These are phyloP conservation scores for Leucocoprinus leucothites DNA, from an alignment of 768 basidiomycete species.

Conservation along the genomic window DNA sequence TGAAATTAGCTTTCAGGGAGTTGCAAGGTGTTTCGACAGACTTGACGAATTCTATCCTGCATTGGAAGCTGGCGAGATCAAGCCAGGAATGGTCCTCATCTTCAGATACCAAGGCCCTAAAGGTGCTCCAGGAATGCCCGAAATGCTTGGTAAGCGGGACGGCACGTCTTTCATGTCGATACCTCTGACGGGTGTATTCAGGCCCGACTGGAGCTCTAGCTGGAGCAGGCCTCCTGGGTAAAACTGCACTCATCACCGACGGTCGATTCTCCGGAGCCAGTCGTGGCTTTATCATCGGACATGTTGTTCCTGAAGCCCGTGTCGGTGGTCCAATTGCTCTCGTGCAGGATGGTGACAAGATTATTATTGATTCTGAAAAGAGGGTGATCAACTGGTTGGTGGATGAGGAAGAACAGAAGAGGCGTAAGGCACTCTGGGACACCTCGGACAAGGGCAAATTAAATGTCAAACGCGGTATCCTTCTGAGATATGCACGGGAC, in stretches of 20 bases:
- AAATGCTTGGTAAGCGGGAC: slow-evolving; percentile 44
- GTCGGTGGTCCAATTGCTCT: slow-evolving; percentile 87
- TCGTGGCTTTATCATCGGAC: slow-evolving; percentile 52
- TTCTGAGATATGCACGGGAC: slow-evolving; percentile 81
- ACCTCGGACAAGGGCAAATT: slow-evolving; percentile 57
- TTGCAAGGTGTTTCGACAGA: slow-evolving; percentile 78
- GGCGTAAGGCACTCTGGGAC: slow-evolving; percentile 68
- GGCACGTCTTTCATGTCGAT: neutral
- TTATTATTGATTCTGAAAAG: slow-evolving; percentile 68
- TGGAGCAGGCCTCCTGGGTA: slow-evolving; percentile 76
- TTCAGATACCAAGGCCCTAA: slow-evolving; percentile 90
- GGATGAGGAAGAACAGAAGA: slow-evolving; percentile 58
- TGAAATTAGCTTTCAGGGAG: slow-evolving; percentile 40
- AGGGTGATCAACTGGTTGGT: slow-evolving; percentile 74
- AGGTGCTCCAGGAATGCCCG: slow-evolving; percentile 92
- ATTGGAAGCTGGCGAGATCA: slow-evolving; percentile 72
- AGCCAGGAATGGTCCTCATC: slow-evolving; percentile 69
- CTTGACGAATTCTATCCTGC: slow-evolving; percentile 71
- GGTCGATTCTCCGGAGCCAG: slow-evolving; percentile 87
- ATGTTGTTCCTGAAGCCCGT: slow-evolving; percentile 60
- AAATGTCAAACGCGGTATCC: slow-evolving; percentile 69
- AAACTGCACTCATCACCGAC: slow-evolving; percentile 83
- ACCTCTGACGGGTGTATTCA: slow-evolving; percentile 13
- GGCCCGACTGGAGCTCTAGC: slow-evolving; percentile 84
- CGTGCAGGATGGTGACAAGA: slow-evolving; percentile 77